phyloP scores from a whole-genome alignment of 805 yeast genomes.

The Clavispora fructus region DNA sequence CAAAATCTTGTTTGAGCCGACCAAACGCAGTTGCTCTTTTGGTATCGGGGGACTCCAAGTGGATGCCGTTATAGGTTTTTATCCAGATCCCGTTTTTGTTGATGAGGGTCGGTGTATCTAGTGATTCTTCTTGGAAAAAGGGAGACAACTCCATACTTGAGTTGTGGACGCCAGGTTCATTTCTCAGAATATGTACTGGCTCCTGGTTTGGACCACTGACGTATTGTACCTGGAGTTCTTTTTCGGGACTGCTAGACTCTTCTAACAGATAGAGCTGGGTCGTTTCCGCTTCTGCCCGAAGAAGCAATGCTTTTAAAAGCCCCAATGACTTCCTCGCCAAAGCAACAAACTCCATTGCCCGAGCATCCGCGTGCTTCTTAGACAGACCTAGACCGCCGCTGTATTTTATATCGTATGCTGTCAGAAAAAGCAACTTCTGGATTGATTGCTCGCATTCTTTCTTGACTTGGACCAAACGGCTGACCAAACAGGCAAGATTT shows the following conservation, averaged over 20 bases:
- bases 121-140: neutral
- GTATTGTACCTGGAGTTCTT: neutral
- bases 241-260: neutral
- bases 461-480: neutral
- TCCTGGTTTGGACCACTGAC: too few species aligned
- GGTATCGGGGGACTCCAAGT: conserved; percentile 2
- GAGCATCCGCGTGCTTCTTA: neutral
- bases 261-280: neutral
- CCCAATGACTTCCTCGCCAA: neutral
- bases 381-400: neutral
- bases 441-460: neutral
- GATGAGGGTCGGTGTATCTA: neutral
- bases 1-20: conserved; percentile 8
- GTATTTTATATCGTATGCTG: neutral
- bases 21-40: conserved; percentile 3
- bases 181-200: too few species aligned
- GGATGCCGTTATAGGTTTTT: conserved; percentile 1
- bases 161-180: too few species aligned
- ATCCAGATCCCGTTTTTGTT: conserved; percentile 9
- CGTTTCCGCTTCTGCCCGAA: neutral
- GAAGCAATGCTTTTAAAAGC: neutral
- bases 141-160: neutral
- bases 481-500: neutral
- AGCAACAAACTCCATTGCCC: neutral
- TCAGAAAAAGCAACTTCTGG: neutral